phyloP scores from a whole-genome alignment of 208 protist genomes.

The Leishmania arabica region DNA sequence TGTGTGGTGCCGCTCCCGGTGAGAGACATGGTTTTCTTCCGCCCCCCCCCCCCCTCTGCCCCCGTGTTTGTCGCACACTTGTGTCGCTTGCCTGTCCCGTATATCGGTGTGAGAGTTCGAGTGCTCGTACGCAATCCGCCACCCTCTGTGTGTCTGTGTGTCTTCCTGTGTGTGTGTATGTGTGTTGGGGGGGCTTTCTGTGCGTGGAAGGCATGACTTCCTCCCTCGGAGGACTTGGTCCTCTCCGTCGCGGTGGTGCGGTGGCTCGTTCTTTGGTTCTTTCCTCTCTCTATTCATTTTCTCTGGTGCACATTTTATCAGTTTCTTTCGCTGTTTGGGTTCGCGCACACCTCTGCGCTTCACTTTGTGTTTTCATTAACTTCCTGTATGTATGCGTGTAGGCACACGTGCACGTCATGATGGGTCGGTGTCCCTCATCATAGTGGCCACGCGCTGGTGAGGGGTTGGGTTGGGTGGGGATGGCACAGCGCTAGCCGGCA shows the following conservation, averaged over 20 bases:
- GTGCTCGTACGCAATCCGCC: neutral
- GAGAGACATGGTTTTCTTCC: neutral
- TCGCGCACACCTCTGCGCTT: neutral
- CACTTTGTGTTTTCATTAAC: neutral
- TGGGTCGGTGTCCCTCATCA: neutral
- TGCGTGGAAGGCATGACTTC: no score
- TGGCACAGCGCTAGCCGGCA: no score
- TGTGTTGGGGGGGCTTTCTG: no score
- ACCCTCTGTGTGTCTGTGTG: no score
- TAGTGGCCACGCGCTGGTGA: neutral
- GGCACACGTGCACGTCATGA: neutral
- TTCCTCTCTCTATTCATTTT: neutral
- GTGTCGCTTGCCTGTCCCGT: neutral
- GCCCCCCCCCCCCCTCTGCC: no score
- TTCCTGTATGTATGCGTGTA: neutral
- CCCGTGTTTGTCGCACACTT: neutral
- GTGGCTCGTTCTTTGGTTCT: neutral
- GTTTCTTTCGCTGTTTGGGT: slow-evolving; percentile 1
- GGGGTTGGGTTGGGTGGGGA: no score
- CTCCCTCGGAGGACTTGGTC: no score
- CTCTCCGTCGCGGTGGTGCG: no score
- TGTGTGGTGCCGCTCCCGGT: neutral
- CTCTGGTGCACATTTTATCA: neutral
- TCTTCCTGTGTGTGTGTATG: neutral
- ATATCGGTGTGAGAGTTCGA: neutral